These are phyloP conservation scores for Boletus coffeatus DNA, from an alignment of 1,284 basidiomycete genomes.

Conservation along the genomic window DNA sequence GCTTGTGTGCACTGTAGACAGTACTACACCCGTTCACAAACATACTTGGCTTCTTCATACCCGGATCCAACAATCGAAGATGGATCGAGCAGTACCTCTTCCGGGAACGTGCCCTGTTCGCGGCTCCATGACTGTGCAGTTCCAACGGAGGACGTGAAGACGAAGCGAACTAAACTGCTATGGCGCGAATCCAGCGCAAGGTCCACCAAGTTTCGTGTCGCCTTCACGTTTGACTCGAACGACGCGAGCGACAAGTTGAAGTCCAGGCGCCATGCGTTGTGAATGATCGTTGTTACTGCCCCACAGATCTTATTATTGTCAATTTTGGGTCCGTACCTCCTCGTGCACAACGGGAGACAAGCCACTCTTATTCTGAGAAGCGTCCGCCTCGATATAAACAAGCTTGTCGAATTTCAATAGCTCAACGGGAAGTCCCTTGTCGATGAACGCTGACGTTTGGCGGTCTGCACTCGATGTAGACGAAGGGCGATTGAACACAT, in stretches of 20 bases:
- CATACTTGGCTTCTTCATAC: conserved; percentile 9
- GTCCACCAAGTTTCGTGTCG: conserved; percentile 6
- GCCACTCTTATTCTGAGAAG: conserved; percentile 5
- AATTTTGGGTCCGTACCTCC: not conserved
- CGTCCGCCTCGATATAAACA: conserved; percentile 11
- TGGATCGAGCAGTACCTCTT: conserved; percentile 6
- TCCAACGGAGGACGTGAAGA: conserved; percentile 2
- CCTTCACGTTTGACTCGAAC: conserved; percentile 3
- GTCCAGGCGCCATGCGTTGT: conserved; percentile 11
- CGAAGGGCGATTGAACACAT: conserved; percentile 9
- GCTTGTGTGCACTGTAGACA: not conserved
- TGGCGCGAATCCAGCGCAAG: conserved; percentile 5
- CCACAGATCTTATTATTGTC: not conserved
- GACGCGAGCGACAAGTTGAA: conserved; percentile 7
- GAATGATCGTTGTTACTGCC: not conserved
- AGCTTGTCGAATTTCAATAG: conserved; percentile 2
- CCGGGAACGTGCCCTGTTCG: conserved; percentile 1
- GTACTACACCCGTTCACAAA: conserved; percentile 3
- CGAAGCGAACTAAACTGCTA: not conserved
- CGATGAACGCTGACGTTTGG: conserved; percentile 3
- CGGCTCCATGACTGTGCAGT: conserved; percentile 6
- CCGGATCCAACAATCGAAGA: not conserved
- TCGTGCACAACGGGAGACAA: not conserved
- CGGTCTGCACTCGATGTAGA: conserved; percentile 4
- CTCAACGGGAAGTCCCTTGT: conserved; percentile 1